Evolutionary conservation across 78 protist species (phyloP), one percentile per base, ranked within the genome.

Genomic region (Mastigamoeba balamuthi): DNA sequence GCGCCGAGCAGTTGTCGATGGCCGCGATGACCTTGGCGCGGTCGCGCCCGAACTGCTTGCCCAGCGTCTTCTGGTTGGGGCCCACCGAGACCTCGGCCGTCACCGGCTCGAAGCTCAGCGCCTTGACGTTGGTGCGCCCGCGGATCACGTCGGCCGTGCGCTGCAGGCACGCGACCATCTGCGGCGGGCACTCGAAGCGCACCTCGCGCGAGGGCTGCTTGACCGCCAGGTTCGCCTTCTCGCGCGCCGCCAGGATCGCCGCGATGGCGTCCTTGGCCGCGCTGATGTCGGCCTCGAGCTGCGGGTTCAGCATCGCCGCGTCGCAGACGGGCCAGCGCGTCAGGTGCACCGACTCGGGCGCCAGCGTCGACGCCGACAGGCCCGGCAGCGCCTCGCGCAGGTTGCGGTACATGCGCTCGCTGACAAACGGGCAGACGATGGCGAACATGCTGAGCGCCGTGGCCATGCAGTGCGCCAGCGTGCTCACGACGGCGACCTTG

Each of bases 201-300:
- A 69, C 36, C 73, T 69, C 73, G 9, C 41, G 3, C n/a, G 36
- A 27, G 5, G 73, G 73, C 3, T 69, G 73, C 36, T 37, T 69
- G 38, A 69, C 73, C 25, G 43, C 64, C 25, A 7, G 36, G 4
- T 3, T 33, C 29, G 44, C 73, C 36, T 69, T 69, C 33, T 33
- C 36, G 41, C 73, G 73, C 6, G 73, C 73, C 4, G 44, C 73
- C 4, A 69, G 73, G 3, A 69, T 23, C 8, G 73, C 73, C 30
- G 73, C 36, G 44, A 69, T 37, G 5, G 73, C 73, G 8, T 7
- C 36, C 38, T 69, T 69, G 41, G 36, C 38, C 43, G n/a, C 41
- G 36, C n/a, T 33, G 29, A 69, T n/a, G 38, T 69, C 73, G n/a
- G 6, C 30, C n/a, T 69, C 73, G 6, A 69, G 73, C n/a, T 69